Conservation (phyloP, 768 basidiomycete genomes). For the Phylloporus sp. region DNA sequence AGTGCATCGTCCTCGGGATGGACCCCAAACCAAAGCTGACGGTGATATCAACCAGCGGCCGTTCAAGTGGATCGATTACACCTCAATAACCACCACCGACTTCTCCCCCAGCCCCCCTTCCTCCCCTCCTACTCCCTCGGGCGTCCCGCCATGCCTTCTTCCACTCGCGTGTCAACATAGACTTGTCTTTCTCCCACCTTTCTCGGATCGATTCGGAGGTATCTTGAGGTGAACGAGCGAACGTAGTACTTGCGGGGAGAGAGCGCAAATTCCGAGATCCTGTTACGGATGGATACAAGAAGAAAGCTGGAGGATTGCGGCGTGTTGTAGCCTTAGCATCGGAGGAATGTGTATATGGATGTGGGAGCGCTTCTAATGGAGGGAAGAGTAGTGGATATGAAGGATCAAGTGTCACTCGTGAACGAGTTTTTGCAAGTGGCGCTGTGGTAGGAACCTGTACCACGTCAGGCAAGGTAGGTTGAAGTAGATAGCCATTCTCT, state of each 20-base stretch:
- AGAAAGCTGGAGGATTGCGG: conserved; percentile 19
- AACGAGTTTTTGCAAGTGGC: conserved; percentile 3
- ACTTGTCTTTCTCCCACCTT: conserved; percentile 68
- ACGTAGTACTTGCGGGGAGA: conserved; percentile 17
- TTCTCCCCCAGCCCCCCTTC: conserved; percentile 41
- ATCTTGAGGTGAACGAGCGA: conserved; percentile 20
- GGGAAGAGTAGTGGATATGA: conserved; percentile 66
- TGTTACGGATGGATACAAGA: conserved; percentile 33
- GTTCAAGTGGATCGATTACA: background rate
- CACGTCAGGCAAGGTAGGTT: conserved; percentile 6
- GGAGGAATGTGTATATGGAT: conserved; percentile 12
- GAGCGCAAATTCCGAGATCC: conserved; percentile 50
- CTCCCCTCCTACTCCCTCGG: conserved; percentile 56
- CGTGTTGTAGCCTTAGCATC: background rate
- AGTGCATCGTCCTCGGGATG: background rate
- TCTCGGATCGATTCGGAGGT: conserved; percentile 49
- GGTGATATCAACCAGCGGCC: background rate
- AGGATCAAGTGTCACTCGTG: conserved; percentile 43
- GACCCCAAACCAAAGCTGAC: background rate
- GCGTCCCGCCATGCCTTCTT: conserved; percentile 76
- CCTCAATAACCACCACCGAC: conserved; percentile 9
- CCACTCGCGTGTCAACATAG: conserved; percentile 70
- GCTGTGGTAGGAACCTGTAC: conserved; percentile 1
- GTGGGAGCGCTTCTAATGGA: conserved; percentile 24
- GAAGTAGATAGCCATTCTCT: background rate